These are phyloP conservation scores for Sherardia arvensis DNA, from an alignment of 257 asterid genomes.

Conservation along the genomic window DNA sequence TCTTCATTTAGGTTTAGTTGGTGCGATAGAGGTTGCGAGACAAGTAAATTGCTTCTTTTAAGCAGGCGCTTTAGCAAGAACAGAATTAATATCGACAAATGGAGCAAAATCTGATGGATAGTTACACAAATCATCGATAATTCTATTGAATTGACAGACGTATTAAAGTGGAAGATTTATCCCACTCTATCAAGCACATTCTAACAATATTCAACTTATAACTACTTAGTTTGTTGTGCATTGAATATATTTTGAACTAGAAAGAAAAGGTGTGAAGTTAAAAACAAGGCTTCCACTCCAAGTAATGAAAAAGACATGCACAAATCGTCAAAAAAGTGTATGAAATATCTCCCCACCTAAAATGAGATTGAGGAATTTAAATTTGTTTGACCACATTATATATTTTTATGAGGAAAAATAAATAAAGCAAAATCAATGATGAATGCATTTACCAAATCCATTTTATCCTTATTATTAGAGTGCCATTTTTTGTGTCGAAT, in stretches of 20 bases:
- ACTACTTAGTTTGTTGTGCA: neutral
- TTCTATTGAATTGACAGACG: too few relatives aligned
- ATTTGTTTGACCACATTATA: neutral
- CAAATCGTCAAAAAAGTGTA: neutral
- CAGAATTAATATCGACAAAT: too few relatives aligned
- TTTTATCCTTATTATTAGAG: neutral
- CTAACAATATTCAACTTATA: too few relatives aligned
- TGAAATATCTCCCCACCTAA: neutral
- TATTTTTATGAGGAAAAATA: too few relatives aligned
- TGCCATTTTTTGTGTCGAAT: neutral
- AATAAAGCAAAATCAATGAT: neutral
- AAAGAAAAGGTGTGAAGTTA: neutral
- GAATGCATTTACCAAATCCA: slow-evolving; percentile 1
- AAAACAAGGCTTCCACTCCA: neutral
- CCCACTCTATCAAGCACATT: too few relatives aligned
- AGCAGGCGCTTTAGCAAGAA: too few relatives aligned
- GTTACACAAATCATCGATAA: too few relatives aligned
- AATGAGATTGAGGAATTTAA: neutral
- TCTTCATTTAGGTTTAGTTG: too few relatives aligned
- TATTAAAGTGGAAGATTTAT: too few relatives aligned
- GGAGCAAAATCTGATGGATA: too few relatives aligned
- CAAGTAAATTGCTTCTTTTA: too few relatives aligned
- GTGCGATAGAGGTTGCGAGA: too few relatives aligned
- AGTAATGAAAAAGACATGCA: slow-evolving; percentile 5
- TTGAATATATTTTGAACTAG: neutral